Base-by-base conservation (phyloP, 768 basidiomycete genomes). In the Lactifluus echinatus region DNA sequence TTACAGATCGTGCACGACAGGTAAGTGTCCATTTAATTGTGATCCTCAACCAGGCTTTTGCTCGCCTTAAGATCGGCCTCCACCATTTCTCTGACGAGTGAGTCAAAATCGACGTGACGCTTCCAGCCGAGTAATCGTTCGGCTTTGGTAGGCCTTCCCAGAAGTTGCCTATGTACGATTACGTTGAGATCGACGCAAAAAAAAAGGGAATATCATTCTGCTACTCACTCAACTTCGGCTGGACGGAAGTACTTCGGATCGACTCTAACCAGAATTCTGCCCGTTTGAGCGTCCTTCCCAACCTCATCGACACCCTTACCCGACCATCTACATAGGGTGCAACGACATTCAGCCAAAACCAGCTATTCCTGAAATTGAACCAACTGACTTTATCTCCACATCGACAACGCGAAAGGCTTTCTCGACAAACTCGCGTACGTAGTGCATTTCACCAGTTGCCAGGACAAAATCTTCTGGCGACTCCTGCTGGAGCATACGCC, bases 361-460 rank as follows among this genome's bases (percentile, higher is more conserved):
- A n/a, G n/a, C n/a, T n/a, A n/a, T n/a, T n/a, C n/a, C n/a, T n/a
- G n/a, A n/a, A n/a, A n/a, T n/a, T n/a, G 34, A 24, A 12, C 42
- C 33, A 1, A 69, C 79, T 40, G 65, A 88, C 85, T 75, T 72
- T 67, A 98, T 79, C 51, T 79, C 67, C 40, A 84, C 83, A 46
- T 80, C 85, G 28, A 91, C 78, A 48, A 78, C 72, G 3, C 64
- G 73, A 70, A 98, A 97, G 19, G 95, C 70, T 72, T 89, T 92
- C 68, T 93, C 83, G 65, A 97, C 90, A 64, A 84, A 96, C 73
- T 97, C 93, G 55, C 90, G 84, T 26, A 98, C 94, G 39, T 83
- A 83, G 71, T 98, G 94, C 29, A 92, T 97, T 76, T 98, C 95
- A 28, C 93, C 93, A 1, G 93, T 96, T 0, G 93, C 93, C 45